Base-by-base conservation (phyloP, 2,329 filamentous ascomycete genomes). In the Metarhizium sp. region DNA sequence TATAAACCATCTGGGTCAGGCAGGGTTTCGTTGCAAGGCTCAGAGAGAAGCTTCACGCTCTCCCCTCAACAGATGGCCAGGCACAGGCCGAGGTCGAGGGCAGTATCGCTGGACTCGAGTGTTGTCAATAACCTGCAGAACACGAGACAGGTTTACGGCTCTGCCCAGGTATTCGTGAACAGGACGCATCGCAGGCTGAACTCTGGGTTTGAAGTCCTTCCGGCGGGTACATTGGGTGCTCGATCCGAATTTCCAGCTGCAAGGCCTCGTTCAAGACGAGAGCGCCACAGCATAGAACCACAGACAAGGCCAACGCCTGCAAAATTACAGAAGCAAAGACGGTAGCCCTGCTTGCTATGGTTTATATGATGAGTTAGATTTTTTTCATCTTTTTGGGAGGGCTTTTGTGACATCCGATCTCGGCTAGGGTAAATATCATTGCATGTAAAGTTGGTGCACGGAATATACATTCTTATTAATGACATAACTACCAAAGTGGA, bases 131-230 rank as follows among this genome's bases (percentile, higher is more conserved):
- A 38, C 4, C 3, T n/a, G 20, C 18, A 34, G 1, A 10, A 36
- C 30, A 40, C 47, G 14, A 42, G 52, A 7, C 54, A 46, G 16
- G 20, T 42, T 2, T 56, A 59, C 45, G 58, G 58, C 34, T 51
- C 55, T n/a, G 58, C 55, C 25, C 53, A 53, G 20, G 56, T 57
- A 20, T 61, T 54, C 38, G 55, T 53, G 40, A 58, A 59, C 50
- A 51, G 34, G 18, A 51, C 42, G 18, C 52, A 42, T 36, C 46
- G 58, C 43, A 52, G 45, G 4, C 42, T 29, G 25, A 55, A 54
- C 20, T 16, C 53, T 36, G 58, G 55, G 25, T 59, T 61, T 30
- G 59, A 59, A 25, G 48, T 58, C 4, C 52, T 58, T n/a, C 58
- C 60, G 6, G 57, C 54, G 13, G 57, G 55, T 2, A 46, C 51